Evolutionary conservation across 108 stramenopile genomes (phyloP), one percentile per base, ranked within the genome.

Genomic region (Cyclotella sp.): DNA sequence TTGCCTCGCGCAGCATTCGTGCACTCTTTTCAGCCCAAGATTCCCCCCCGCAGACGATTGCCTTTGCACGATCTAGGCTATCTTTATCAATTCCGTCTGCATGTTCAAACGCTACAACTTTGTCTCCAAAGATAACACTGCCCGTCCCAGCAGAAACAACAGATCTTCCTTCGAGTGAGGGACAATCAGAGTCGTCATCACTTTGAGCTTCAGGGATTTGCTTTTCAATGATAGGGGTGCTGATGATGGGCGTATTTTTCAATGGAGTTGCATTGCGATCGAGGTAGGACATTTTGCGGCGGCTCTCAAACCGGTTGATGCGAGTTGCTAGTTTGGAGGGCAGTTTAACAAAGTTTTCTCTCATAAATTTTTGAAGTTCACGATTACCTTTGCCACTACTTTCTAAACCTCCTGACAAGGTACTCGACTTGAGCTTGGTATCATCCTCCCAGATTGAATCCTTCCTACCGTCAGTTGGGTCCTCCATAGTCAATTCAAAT

Each of bases 1-100:
- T 71, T 26, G 62, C 74, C 46, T 85, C 87, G 27, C 79, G 85
- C 16, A 96, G 68, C 88, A 96, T 92, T 1, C 89, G 81, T n/a
- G 84, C 84, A 63, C 90, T 91, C 70, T 93, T 93, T 66, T 94
- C 94, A 16, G 88, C 84, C 90, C 92, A 95, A n/a, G 77, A 85
- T 69, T 91, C 93, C 34, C 93, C 92, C 16, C 90, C 86, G 71
- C 89, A 88, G 11, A 95, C 72, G 63, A 92, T 76, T 16, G 73
- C 52, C 63, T 90, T 93, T 51, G 95, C 93, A 18, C 88, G 74
- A 30, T 88, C 74, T 21, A 95, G 76, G 55, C 85, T 83, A 53
- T 75, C 91, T 30, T 82, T 75, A 57, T 86, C 89, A 24, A 95
- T 89, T 34, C 90, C 89, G 46, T 88, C 84, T 19, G 83, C 67